phyloP scores from a whole-genome alignment of 2,329 filamentous ascomycete genomes.

The Fusarium armeniacum region DNA sequence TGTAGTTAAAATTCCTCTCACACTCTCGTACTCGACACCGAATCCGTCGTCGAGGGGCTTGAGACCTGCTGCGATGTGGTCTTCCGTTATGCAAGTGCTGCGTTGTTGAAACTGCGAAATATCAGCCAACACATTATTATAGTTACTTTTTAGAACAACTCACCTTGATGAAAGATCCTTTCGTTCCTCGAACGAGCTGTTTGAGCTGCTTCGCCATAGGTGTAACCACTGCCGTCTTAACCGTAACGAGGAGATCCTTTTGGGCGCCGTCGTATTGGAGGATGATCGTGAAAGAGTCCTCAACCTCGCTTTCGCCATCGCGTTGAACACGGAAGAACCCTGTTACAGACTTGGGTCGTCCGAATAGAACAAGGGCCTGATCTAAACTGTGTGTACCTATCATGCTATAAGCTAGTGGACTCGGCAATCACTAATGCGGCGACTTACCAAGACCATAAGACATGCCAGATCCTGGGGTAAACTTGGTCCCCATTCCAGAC shows the following conservation, averaged over 20 bases:
- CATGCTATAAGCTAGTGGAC: not conserved
- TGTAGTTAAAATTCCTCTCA: constrained; percentile 54
- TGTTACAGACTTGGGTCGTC: constrained; percentile 39
- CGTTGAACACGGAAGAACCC: constrained; percentile 44
- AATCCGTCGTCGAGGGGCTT: constrained; percentile 36
- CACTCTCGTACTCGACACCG: constrained; percentile 37
- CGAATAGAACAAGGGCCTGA: constrained; percentile 38
- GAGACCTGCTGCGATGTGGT: constrained; percentile 34
- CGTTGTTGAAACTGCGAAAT: constrained; percentile 66
- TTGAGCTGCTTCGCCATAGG: constrained; percentile 42
- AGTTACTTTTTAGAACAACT: not conserved
- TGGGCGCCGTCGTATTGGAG: constrained; percentile 66
- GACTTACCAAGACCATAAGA: constrained; percentile 58
- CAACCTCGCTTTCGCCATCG: constrained; percentile 50
- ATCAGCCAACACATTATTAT: constrained; percentile 14
- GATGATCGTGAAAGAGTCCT: constrained; percentile 68
- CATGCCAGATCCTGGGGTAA: constrained; percentile 58
- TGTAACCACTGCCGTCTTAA: constrained; percentile 39
- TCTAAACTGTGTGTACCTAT: constrained; percentile 46
- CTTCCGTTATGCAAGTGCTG: constrained; percentile 53
- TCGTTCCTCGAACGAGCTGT: constrained; percentile 37
- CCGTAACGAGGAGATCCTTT: constrained; percentile 50
- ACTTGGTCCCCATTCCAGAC: constrained; percentile 50
- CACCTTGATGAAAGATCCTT: constrained; percentile 43
- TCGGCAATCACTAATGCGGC: rapidly evolving